A percentile compares a stretch with the other conserved stretches of the same genome.
phyloP scores from a whole-genome alignment of 345 rosid genomes.

The Brassica rapa region DNA sequence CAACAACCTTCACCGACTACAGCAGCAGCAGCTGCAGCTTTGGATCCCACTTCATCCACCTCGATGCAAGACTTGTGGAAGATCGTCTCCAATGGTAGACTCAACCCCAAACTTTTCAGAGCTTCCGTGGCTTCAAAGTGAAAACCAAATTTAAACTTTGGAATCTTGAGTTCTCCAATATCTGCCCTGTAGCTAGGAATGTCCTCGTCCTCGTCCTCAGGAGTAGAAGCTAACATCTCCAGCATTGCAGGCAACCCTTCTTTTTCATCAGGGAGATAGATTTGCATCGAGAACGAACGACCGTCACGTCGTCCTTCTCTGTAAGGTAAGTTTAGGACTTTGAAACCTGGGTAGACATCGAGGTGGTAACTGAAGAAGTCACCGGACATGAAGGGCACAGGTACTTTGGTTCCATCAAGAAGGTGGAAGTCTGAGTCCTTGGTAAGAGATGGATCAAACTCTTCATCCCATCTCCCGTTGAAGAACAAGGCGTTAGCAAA shows the following conservation, averaged over 20 bases:
- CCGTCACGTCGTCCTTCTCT: not conserved
- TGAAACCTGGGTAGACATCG: conserved; percentile 16
- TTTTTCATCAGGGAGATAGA: conserved; percentile 31
- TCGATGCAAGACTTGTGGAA: conserved; percentile 31
- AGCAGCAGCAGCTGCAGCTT: conserved; percentile 26
- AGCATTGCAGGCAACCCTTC: conserved; percentile 29
- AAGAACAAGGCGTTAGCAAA: conserved; percentile 32
- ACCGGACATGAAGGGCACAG: conserved; percentile 26
- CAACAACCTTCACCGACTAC: fast-evolving
- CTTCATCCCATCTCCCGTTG: not conserved
- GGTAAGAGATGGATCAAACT: conserved; percentile 16
- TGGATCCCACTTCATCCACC: conserved; percentile 34
- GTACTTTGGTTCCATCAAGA: conserved; percentile 29
- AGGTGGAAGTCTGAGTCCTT: conserved; percentile 28
- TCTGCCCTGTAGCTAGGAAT: not conserved
- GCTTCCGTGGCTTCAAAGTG: conserved; percentile 22
- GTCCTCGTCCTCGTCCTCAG: not conserved
- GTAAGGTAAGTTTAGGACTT: conserved; percentile 4
- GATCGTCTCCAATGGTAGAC: not conserved
- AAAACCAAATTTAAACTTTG: conserved; percentile 16
- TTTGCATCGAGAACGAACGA: not conserved
- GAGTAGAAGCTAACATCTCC: conserved; percentile 19
- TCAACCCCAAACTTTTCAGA: conserved; percentile 20
- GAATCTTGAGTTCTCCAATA: conserved; percentile 1
- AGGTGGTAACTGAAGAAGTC: not conserved